phyloP scores from a whole-genome alignment of 306 rosid species.

The Cajanus cajan region DNA sequence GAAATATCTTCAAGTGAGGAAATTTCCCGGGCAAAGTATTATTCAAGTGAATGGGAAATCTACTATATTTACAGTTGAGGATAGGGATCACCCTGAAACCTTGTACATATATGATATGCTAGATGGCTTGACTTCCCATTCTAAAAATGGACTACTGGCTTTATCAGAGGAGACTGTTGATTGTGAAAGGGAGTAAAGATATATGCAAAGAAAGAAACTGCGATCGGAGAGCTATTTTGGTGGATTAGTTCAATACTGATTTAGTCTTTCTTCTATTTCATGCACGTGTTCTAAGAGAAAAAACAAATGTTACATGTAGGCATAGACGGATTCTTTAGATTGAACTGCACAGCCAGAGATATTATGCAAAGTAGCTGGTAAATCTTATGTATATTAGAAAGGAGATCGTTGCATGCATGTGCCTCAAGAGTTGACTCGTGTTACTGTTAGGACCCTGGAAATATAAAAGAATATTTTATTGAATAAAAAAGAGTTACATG shows the following conservation, averaged over 20 bases:
- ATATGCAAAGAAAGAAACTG: not conserved
- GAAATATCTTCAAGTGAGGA: conserved; percentile 52
- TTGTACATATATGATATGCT: conserved; percentile 44
- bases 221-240: not conserved
- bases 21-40: conserved; percentile 63
- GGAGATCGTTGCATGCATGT: no score
- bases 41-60: conserved; percentile 53
- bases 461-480: no score
- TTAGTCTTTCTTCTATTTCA: not conserved
- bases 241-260: not conserved
- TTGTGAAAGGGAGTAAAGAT: conserved; percentile 19
- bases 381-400: not conserved
- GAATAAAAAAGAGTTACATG: no score
- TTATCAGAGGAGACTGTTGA: conserved; percentile 22
- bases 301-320: not conserved
- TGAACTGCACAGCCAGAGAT: not conserved
- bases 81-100: conserved; percentile 54
- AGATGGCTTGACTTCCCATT: conserved; percentile 43
- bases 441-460: no score
- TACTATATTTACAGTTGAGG: conserved; percentile 54
- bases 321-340: not conserved
- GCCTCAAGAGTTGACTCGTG: no score
- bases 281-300: not conserved
- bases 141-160: conserved; percentile 22
- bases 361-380: not conserved